Evolutionary conservation across 2,329 filamentous ascomycete species (phyloP), one percentile per base, ranked within the genome.

Genomic region (Trichophyton simii): DNA sequence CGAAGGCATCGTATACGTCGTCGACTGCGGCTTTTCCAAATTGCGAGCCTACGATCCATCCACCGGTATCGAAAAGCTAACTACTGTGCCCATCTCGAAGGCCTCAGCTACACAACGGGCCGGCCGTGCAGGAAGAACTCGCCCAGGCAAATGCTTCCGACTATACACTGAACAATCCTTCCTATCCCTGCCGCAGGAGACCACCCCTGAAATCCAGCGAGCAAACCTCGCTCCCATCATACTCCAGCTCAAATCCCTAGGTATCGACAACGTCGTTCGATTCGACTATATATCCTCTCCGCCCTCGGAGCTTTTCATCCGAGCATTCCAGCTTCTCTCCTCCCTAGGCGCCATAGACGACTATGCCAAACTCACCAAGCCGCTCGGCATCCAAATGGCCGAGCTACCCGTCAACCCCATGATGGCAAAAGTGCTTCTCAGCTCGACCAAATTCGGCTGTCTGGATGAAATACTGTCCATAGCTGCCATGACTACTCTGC

Each of bases 321-420:
- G 91, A 64, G 94, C 89, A 0, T 82, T 96, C 1, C 92, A 97
- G 72, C 79, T 96, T 2, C 82, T 99, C 3, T 96, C 87, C 72
- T 88, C 89, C 0, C 78, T 97, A 4, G 91, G 91, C 5, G 91
- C 91, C 0, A 77, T 99, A 11, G 91, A 97, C 68, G 84, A 88
- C 59, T 92, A 96, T 70, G 91, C 91, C 13, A 95, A 92, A 70
- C 82, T 99, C 31, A 96, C 92, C 1, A 86, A 84, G 66, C 91
- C 94, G 0, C 78, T 96, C n/a, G 94, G 94, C 0, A 80, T 84
- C 63, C 83, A 89, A 50, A 96, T 97, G 91, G 92, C 94, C 0
- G 92, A 97, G 72, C 79, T 99, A 50, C 88, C 91, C 0, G 83
- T 97, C 6, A 90, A 96, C 67, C 94, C 94, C 0, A 96, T 96